These are phyloP conservation scores for Leishmania braziliensis DNA, from an alignment of 208 protist genomes.

Conservation along the genomic window DNA sequence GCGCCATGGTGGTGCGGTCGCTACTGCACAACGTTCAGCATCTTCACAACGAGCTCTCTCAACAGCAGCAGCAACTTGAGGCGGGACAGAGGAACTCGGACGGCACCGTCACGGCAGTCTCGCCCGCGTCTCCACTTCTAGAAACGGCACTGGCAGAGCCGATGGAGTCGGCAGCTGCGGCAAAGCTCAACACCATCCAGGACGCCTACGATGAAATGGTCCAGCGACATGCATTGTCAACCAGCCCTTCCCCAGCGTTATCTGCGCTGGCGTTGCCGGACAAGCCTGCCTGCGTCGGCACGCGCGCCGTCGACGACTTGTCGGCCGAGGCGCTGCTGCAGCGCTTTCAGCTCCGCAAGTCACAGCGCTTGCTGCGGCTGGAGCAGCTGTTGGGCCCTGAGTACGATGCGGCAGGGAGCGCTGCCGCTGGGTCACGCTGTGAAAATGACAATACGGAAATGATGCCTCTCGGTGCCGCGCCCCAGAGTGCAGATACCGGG, in stretches of 20 bases:
- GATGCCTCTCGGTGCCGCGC: background rate
- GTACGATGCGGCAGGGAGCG: slow-evolving; percentile 2
- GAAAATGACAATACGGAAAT: background rate
- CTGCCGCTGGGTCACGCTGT: background rate
- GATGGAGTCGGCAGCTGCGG: background rate
- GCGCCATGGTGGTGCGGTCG: slow-evolving; percentile 33
- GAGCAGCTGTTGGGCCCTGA: slow-evolving; percentile 27
- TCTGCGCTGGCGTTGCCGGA: background rate
- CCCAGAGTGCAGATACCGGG: background rate
- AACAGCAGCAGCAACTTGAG: slow-evolving; percentile 3
- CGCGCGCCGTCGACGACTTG: slow-evolving; percentile 15
- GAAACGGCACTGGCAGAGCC: background rate
- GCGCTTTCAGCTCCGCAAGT: slow-evolving; percentile 32
- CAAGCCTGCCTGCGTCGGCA: background rate
- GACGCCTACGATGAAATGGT: slow-evolving; percentile 22
- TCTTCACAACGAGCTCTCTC: slow-evolving; percentile 21
- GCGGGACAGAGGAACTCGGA: background rate
- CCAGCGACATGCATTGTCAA: background rate
- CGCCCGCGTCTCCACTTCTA: background rate
- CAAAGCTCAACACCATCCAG: slow-evolving; percentile 33
- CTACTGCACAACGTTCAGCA: slow-evolving; percentile 38
- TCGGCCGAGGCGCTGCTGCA: slow-evolving; percentile 33
- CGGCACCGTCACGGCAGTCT: background rate
- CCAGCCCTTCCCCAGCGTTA: background rate
- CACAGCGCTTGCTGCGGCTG: slow-evolving; percentile 43